phyloP scores from a whole-genome alignment of 2,329 filamentous ascomycete genomes.

The Xylariaceae sp. region DNA sequence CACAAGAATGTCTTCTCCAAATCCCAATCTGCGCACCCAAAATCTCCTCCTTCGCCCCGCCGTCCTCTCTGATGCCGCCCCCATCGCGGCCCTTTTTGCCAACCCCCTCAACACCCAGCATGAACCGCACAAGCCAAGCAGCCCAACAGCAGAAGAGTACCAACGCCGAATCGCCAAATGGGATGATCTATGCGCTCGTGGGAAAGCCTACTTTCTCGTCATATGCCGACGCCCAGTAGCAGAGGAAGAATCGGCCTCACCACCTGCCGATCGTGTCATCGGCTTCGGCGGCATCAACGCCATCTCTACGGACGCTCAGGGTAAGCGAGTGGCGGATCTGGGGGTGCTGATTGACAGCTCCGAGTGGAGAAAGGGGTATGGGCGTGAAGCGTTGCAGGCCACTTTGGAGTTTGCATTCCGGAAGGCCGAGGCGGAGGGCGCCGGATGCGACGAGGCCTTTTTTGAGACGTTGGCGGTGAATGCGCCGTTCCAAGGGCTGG shows the following conservation, averaged over 20 bases:
- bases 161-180: not conserved
- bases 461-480: not conserved
- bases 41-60: not conserved
- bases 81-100: not conserved
- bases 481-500: not conserved
- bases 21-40: not conserved
- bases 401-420: not conserved
- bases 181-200: not conserved
- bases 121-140: not conserved
- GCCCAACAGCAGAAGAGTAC: not conserved
- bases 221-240: not conserved
- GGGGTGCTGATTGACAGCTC: not conserved
- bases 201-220: not conserved
- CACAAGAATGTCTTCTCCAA: not conserved
- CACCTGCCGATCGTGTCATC: not conserved
- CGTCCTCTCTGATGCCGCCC: not conserved
- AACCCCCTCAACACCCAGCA: not conserved
- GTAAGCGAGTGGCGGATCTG: not conserved
- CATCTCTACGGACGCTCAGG: not conserved
- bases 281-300: not conserved
- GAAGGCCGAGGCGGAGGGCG: not conserved
- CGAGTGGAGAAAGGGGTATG: not conserved
- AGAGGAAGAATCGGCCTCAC: not conserved
- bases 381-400: not conserved
- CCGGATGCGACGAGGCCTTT: not conserved